phyloP scores from a whole-genome alignment of 1,284 basidiomycete genomes.

The Sanghuangporus weigelae region DNA sequence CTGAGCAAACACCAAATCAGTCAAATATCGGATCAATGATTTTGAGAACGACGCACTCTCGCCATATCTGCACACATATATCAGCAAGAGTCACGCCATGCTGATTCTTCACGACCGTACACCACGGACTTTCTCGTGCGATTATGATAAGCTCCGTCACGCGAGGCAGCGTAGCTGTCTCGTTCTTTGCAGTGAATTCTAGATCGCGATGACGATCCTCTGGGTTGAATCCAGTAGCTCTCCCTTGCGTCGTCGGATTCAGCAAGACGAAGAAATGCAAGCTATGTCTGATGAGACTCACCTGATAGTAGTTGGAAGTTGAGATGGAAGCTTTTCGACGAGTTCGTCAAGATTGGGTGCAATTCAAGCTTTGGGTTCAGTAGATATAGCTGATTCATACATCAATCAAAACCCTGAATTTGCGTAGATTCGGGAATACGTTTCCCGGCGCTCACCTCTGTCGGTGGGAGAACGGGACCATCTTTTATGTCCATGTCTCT shows the following conservation, averaged over 20 bases:
- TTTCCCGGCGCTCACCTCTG: constrained; percentile 28
- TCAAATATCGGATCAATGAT: background rate
- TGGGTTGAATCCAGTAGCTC: constrained; percentile 54
- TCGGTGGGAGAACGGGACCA: constrained; percentile 69
- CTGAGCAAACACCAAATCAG: constrained; percentile 30
- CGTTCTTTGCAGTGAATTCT: constrained; percentile 60
- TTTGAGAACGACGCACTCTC: constrained; percentile 48
- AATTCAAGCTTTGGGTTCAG: constrained; percentile 61
- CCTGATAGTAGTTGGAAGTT: constrained; percentile 66
- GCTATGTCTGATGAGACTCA: constrained; percentile 24
- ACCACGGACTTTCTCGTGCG: constrained; percentile 71
- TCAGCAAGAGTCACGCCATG: constrained; percentile 68
- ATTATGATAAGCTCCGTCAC: constrained; percentile 70
- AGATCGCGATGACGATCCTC: constrained; percentile 55
- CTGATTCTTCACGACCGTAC: constrained; percentile 68
- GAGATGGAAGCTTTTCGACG: constrained; percentile 50
- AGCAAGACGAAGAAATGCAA: background rate
- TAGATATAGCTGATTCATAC: constrained; percentile 51
- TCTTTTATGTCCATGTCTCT: constrained; percentile 37
- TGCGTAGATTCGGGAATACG: background rate
- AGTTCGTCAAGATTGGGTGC: constrained; percentile 60
- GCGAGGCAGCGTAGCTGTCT: constrained; percentile 75
- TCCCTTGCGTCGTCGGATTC: constrained; percentile 33
- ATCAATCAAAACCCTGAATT: constrained; percentile 5
- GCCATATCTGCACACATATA: constrained; percentile 59